phyloP scores from a whole-genome alignment of 805 yeast species.

The Torulaspora gathmanii region DNA sequence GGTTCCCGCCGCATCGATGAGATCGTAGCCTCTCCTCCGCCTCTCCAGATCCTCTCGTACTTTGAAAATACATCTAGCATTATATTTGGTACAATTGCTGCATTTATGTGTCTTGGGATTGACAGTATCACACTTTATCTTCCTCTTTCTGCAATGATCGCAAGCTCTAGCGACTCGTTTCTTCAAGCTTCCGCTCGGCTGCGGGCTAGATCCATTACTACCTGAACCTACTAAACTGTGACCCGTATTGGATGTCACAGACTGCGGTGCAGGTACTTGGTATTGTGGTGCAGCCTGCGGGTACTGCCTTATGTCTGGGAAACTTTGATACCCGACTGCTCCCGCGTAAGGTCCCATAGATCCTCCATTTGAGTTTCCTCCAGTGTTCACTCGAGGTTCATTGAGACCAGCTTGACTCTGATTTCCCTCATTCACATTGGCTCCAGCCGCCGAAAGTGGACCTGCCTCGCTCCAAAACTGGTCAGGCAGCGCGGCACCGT shows the following conservation, averaged over 20 bases:
- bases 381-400: background rate
- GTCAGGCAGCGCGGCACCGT: background rate
- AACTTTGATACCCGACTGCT: background rate
- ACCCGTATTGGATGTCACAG: background rate
- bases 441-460: background rate
- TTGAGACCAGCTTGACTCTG: background rate
- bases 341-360: background rate
- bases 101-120: slow-evolving; percentile 25
- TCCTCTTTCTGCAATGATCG: slow-evolving; percentile 34
- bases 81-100: slow-evolving; percentile 28
- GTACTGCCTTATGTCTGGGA: background rate
- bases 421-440: background rate
- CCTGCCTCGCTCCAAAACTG: background rate
- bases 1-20: background rate
- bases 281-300: slow-evolving; percentile 1
- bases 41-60: slow-evolving; percentile 20
- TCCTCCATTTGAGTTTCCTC: background rate
- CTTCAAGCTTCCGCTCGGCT: slow-evolving; percentile 6
- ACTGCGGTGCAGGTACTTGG: background rate
- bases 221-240: background rate
- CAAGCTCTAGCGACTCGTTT: slow-evolving; percentile 34
- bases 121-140: slow-evolving; percentile 30
- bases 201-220: slow-evolving; percentile 9
- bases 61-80: slow-evolving; percentile 25
- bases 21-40: slow-evolving; percentile 1